These are phyloP conservation scores for Diutina mesorugosa DNA, from an alignment of 1,139 yeast species.

Conservation along the genomic window DNA sequence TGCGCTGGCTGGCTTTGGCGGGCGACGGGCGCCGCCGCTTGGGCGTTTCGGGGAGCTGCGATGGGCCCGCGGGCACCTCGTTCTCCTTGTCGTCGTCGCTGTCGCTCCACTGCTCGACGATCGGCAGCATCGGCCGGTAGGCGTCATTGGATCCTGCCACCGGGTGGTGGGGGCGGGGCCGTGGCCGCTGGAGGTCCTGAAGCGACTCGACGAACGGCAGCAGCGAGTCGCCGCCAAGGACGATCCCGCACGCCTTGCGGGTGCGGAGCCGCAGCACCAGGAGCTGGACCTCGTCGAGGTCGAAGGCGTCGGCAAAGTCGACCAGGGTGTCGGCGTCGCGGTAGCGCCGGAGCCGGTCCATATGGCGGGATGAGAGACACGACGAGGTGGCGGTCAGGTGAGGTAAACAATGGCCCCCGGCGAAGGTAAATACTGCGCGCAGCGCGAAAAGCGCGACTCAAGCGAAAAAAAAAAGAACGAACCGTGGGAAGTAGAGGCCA, in stretches of 20 bases:
- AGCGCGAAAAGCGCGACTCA: background rate
- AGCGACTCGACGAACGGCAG: conserved; percentile 1
- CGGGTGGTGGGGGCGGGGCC: background rate
- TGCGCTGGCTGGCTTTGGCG: background rate
- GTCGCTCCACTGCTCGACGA: background rate
- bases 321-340: background rate
- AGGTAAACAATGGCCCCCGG: background rate
- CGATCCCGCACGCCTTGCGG: background rate
- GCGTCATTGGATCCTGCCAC: background rate
- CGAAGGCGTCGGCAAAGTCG: background rate
- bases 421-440: background rate
- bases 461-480: too few species aligned
- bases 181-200: background rate
- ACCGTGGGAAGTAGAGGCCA: too few species aligned
- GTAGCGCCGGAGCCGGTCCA: background rate
- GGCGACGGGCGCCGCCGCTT: background rate
- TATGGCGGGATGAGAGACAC: too few species aligned
- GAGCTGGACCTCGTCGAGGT: background rate
- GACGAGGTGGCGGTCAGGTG: background rate
- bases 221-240: background rate
- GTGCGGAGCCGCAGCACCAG: background rate
- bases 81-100: background rate
- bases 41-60: background rate
- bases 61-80: background rate
- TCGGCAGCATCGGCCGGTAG: background rate